Base-by-base conservation (phyloP, 78 protist genomes). In the Reticulomyxa filosa region DNA sequence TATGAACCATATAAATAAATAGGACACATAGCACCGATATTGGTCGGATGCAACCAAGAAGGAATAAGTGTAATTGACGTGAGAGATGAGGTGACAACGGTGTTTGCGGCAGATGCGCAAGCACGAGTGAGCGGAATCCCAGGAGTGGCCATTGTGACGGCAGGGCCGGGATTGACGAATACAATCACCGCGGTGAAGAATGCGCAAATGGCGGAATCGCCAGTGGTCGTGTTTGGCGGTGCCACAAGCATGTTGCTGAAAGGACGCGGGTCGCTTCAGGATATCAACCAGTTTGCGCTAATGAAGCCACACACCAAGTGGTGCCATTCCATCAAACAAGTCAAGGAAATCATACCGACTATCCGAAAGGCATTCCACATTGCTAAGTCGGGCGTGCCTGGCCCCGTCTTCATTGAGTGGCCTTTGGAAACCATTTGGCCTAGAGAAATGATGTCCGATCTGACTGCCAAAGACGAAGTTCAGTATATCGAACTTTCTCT, bases 101-200 rank as follows among this genome's bases (percentile, higher is more conserved):
- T 79, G 25, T 83, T 83, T 69, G 88, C 88, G 13, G 88, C 88
- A 4, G 88, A 83, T 56, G 88, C 82, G 7, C 74, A 65, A 1
- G 73, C 66, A 22, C 79, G 88, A 33, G 33, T 83, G 52, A 53
- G 78, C 5, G 88, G 88, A 48, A 36, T 55, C 8, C 78, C 78
- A 37, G 88, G 88, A 30, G 82, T 83, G 10, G 83, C 88, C 6
- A 76, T 51, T 17, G 83, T 83, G 13, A 83, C 88, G 13, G 88
- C 88, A 0, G 88, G 88, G 0, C 88, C 88, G 27, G 88, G 88
- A 11, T 61, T 83, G 38, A 78, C 88, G 5, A 83, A 83, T 74
- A 78, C 88, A 0, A 69, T 78, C 13, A 83, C 88, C 6, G 88
- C 88, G 2, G 73, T 83, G 2, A 75, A 78, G 73, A 83, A 83